Base-by-base conservation (phyloP, 2,329 filamentous ascomycete genomes). In the Kalmusia sp. region DNA sequence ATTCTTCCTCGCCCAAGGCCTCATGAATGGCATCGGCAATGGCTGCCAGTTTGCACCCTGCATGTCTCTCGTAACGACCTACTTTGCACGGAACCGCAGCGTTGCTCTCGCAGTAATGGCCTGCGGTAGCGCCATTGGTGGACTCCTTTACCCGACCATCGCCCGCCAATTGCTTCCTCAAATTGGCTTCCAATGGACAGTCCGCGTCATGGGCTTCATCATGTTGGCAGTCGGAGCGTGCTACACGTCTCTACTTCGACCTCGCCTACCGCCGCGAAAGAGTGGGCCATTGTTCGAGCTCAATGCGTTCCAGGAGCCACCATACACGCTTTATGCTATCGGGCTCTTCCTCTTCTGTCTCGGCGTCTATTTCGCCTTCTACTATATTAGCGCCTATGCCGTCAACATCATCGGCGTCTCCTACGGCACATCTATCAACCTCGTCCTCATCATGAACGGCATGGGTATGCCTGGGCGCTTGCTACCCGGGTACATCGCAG, bases 171-270 rank as follows among this genome's bases (percentile, higher is more conserved):
- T 89, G 14, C 72, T 88, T 1, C 83, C 85, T 0, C 77, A 76
- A 15, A 73, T 89, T 3, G 87, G 87, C 0, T 89, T 88, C 63
- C 77, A 78, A 0, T 89, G 86, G 85, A 87, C 87, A 0, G 79
- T 87, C n/a, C 77, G 87, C 0, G 79, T 82, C 0, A 78, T 88
- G 55, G 87, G 82, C 0, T 81, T 90, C 45, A 79, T 89, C 28
- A 83, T 85, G 21, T 58, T 88, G 2, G 79, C 73, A 0, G 76
- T 73, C 0, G 68, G 76, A 0, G 51, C 58, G 0, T 45, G 73
- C 14, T 75, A 75, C 17, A 59, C 72, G 9, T 62, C 67, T 1
- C 64, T 79, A 33, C 70, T 79, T 37, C 69, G 69, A 11, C 76
- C 77, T 3, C 61, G 78, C 4, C 55, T 80, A 3, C 77, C 78